These are phyloP conservation scores for Ganoderma sinense DNA, from an alignment of 1,284 basidiomycete genomes.

Conservation along the genomic window DNA sequence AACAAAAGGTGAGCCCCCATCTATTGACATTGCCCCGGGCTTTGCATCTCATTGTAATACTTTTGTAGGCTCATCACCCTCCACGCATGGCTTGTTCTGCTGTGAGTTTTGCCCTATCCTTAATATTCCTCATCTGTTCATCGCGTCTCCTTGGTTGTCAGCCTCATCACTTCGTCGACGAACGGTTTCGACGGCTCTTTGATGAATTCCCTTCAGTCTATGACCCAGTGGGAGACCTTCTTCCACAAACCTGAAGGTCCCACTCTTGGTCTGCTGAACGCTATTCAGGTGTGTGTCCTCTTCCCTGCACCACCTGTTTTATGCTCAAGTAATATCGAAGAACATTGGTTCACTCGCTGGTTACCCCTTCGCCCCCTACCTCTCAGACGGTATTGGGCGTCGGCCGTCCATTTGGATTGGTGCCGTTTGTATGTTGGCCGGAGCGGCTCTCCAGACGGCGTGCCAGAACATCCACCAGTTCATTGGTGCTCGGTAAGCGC, in stretches of 20 bases:
- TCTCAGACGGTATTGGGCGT: conserved; percentile 75
- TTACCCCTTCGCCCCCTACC: conserved; percentile 74
- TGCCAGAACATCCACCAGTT: conserved; percentile 81
- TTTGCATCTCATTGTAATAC: conserved; percentile 15
- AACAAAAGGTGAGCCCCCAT: conserved; percentile 61
- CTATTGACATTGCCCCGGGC: neutral
- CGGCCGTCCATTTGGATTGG: conserved; percentile 69
- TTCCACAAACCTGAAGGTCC: conserved; percentile 62
- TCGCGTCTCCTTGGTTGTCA: conserved; percentile 31
- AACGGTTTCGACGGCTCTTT: conserved; percentile 82
- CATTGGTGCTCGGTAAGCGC: conserved; percentile 70
- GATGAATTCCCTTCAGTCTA: conserved; percentile 80
- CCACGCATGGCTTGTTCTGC: conserved; percentile 72
- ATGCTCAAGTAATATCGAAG: conserved; percentile 42
- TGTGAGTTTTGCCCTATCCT: conserved; percentile 49
- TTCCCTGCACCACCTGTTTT: neutral
- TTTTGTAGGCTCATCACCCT: conserved; percentile 61
- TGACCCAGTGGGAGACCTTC: conserved; percentile 65
- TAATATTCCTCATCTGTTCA: conserved; percentile 8
- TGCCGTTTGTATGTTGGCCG: conserved; percentile 68
- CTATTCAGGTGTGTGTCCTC: conserved; percentile 64
- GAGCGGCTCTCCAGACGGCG: conserved; percentile 75
- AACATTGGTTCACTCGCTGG: conserved; percentile 72
- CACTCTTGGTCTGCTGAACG: conserved; percentile 76
- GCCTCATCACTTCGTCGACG: conserved; percentile 78